These are phyloP conservation scores for Coemansia sp. DNA, from an alignment of 192 early-diverging fungal genomes.

Conservation along the genomic window DNA sequence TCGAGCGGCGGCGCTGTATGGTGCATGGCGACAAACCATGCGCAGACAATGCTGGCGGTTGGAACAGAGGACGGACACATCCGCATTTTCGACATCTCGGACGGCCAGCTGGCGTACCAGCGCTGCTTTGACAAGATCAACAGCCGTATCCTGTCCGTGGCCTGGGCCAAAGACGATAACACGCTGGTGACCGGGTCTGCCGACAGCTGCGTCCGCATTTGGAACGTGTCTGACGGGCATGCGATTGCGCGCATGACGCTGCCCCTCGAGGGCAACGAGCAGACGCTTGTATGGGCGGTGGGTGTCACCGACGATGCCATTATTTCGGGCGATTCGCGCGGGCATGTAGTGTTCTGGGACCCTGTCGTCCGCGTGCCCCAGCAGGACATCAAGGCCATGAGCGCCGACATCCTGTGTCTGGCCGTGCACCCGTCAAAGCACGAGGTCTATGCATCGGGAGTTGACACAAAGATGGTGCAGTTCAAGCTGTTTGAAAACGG, in stretches of 20 bases:
- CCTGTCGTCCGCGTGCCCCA: conserved; percentile 59
- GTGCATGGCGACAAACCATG: conserved; percentile 83
- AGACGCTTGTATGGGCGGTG: conserved; percentile 90
- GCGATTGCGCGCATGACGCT: conserved; percentile 71
- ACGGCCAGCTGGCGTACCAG: conserved; percentile 63
- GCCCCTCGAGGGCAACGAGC: conserved; percentile 61
- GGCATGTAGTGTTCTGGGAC: conserved; percentile 90
- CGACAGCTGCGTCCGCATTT: conserved; percentile 73
- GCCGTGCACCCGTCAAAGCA: conserved; percentile 60
- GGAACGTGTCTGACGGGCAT: conserved; percentile 56
- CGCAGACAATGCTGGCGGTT: conserved; percentile 73
- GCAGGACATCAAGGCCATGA: conserved; percentile 70
- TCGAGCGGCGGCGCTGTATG: conserved; percentile 90
- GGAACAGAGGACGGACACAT: conserved; percentile 93
- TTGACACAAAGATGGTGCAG: conserved; percentile 82
- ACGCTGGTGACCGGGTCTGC: conserved; percentile 79
- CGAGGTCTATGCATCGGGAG: conserved; percentile 81
- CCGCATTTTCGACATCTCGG: conserved; percentile 80
- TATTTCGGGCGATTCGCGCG: conserved; percentile 87
- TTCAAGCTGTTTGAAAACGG: conserved; percentile 52
- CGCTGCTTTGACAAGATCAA: conserved; percentile 60
- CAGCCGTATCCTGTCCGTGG: conserved; percentile 78
- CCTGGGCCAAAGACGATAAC: conserved; percentile 72
- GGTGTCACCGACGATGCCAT: conserved; percentile 66
- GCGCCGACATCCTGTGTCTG: conserved; percentile 87